Evolutionary conservation across 225 moss, liverwort and hornwort genomes (phyloP), one percentile per base, ranked within the genome.

Genomic region (Climacium dendroides): DNA sequence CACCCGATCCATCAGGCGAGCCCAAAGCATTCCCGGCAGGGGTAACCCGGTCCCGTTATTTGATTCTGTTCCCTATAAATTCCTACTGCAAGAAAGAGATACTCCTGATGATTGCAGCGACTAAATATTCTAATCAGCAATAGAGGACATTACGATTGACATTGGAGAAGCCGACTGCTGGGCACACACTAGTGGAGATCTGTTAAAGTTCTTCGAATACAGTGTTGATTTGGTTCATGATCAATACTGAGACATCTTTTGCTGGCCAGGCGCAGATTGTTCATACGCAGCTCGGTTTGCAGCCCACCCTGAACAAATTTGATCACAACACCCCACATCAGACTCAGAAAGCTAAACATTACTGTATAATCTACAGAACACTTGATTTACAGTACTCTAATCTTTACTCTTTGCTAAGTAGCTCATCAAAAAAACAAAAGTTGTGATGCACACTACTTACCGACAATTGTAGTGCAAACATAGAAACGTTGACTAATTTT

Each of bases 201-300:
- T 47, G 47, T 24, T 25, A 5, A 64, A 7, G 20, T 18, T 57
- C 74, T 80, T 53, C 39, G n/a, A 53, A 11, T 19, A 13, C 6
- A 26, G 14, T 29, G 47, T 66, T 75, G 43, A 39, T 86, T 82
- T 66, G 63, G 58, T 59, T 55, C 48, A 39, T 24, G 50, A 74
- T 86, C 74, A 74, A 16, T 88, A 83, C 71, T 71, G 78, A 34
- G 58, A 53, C 92, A 92, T 92, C 80, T 90, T 90, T 57, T 92
- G 92, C 26, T 61, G 74, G 7, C 18, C 13, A 8, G 92, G 92
- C 35, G 90, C 80, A 69, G 81, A 32, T 84, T 92, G 90, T 19
- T 84, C 86, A 50, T 88, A 92, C 10, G 6, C 86, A 39, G 24
- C 88, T 67, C 83, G 88, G 86, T 92, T 92, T 18, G 80, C 88